phyloP scores from a whole-genome alignment of 2,329 filamentous ascomycete genomes.

The Penicillium sp. region DNA sequence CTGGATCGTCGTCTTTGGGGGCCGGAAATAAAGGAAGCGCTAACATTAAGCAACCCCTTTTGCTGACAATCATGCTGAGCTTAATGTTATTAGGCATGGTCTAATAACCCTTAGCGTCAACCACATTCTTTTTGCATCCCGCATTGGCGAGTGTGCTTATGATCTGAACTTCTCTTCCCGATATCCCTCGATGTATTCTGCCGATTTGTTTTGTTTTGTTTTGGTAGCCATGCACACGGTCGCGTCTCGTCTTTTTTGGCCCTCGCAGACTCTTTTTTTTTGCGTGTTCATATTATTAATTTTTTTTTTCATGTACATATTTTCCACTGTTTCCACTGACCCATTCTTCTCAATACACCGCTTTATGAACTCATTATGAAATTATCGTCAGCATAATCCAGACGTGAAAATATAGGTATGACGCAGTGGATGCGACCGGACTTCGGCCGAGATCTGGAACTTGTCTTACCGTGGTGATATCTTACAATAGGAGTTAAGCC shows the following conservation, averaged over 20 bases:
- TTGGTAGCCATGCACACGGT: slow-evolving; percentile 11
- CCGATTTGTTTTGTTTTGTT: neutral
- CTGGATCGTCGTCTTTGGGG: slow-evolving; percentile 5
- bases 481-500: neutral
- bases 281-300: slow-evolving; percentile 4
- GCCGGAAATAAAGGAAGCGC: neutral
- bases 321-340: neutral
- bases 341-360: neutral
- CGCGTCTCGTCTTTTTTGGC: slow-evolving; percentile 2
- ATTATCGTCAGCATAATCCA: neutral
- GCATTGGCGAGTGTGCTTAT: slow-evolving; percentile 9
- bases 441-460: neutral
- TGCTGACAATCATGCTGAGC: slow-evolving; percentile 10
- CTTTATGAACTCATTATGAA: neutral
- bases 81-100: slow-evolving; percentile 4
- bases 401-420: neutral
- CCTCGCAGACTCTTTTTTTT: neutral
- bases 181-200: slow-evolving; percentile 19
- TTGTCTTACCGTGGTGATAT: neutral
- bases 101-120: neutral
- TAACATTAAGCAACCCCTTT: slow-evolving; percentile 2
- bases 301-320: slow-evolving; percentile 8
- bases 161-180: slow-evolving; percentile 1
- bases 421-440: neutral
- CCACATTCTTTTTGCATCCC: slow-evolving; percentile 1